phyloP scores from a whole-genome alignment of 768 basidiomycete genomes.

The Megacollybia marginata region DNA sequence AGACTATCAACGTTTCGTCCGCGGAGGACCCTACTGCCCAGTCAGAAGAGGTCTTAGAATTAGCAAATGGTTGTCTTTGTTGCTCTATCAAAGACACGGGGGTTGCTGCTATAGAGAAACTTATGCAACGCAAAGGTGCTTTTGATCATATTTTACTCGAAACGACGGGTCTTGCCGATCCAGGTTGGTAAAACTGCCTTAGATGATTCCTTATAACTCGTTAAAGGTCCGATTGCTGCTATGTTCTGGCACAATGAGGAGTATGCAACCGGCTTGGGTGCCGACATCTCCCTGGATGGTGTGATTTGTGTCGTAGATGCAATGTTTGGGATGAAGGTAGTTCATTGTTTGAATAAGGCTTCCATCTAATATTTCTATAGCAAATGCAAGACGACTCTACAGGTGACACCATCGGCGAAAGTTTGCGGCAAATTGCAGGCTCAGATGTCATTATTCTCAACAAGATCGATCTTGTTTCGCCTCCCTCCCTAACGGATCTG shows the following conservation, averaged over 20 bases:
- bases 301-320: slow-evolving; percentile 92
- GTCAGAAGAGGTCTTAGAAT: slow-evolving; percentile 83
- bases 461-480: slow-evolving; percentile 72
- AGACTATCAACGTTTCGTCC: slow-evolving; percentile 77
- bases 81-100: slow-evolving; percentile 96
- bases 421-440: slow-evolving; percentile 87
- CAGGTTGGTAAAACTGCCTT: slow-evolving; percentile 41
- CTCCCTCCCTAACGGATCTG: slow-evolving; percentile 35
- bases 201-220: not conserved
- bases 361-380: slow-evolving; percentile 26
- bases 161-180: slow-evolving; percentile 94
- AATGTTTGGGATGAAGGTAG: slow-evolving; percentile 57
- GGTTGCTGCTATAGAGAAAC: slow-evolving; percentile 86
- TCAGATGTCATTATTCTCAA: slow-evolving; percentile 91
- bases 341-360: not conserved
- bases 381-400: slow-evolving; percentile 81
- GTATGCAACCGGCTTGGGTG: slow-evolving; percentile 58
- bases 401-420: slow-evolving; percentile 61
- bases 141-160: slow-evolving; percentile 97
- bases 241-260: slow-evolving; percentile 89
- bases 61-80: slow-evolving; percentile 96
- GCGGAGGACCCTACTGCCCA: slow-evolving; percentile 53
- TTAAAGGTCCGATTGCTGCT: slow-evolving; percentile 72
- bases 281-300: slow-evolving; percentile 74
- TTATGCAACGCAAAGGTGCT: slow-evolving; percentile 78